Conservation (phyloP, 1,284 basidiomycete genomes). For the Trametes hirsuta region DNA sequence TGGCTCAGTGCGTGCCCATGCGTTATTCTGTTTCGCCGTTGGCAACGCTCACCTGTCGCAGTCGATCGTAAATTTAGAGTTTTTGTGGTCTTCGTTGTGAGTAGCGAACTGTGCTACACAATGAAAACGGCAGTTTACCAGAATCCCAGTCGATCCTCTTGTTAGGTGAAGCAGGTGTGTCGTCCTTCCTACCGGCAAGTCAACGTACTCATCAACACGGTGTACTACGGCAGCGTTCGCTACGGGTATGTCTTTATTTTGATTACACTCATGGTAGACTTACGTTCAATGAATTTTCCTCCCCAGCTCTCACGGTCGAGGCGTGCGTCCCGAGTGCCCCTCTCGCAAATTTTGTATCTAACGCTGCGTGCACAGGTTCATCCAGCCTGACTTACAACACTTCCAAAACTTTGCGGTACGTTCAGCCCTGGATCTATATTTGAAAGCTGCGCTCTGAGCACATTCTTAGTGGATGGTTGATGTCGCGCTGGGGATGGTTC, state of each 20-base stretch:
- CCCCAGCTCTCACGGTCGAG: conserved; percentile 1
- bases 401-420: not conserved
- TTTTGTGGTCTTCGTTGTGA: not conserved
- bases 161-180: not conserved
- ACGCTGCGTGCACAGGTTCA: not conserved
- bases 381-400: not conserved
- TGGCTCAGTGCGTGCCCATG: not conserved
- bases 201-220: not conserved
- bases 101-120: not conserved
- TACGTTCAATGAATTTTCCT: not conserved
- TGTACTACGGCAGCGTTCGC: not conserved
- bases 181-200: not conserved
- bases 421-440: not conserved
- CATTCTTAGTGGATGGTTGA: conserved; percentile 6
- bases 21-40: too few species aligned
- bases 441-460: not conserved
- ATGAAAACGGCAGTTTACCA: too few species aligned
- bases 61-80: not conserved
- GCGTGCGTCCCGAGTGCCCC: not conserved
- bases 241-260: not conserved
- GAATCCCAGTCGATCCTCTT: not conserved
- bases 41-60: not conserved
- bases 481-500: not conserved
- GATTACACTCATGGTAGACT: too few species aligned
- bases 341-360: not conserved